Evolutionary conservation across 2,329 filamentous ascomycete genomes (phyloP), one percentile per base, ranked within the genome.

Genomic region (Dactylellina haptotyla): DNA sequence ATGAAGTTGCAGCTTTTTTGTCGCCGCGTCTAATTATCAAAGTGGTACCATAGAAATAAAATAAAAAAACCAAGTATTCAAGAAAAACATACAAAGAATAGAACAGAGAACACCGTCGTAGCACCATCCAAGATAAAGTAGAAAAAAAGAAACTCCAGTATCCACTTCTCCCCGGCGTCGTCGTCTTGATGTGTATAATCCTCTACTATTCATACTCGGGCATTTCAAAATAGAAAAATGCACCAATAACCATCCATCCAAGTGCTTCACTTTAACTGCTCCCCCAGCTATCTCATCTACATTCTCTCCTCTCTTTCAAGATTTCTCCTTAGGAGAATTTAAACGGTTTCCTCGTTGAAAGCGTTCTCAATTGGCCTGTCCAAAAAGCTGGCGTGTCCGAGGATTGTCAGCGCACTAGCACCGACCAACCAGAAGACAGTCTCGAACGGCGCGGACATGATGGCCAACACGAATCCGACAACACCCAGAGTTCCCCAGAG

Each of bases 261-360:
- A 51, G 32, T 32, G n/a, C 53, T 43, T 20, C 58, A 26, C 25
- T 39, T 54, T 34, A 39, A 30, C 34, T 37, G 20, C 10, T 23
- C 18, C 14, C 10, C 50, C 25, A 4, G 1, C 25, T 4, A 9
- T 16, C n/a, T 9, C 18, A 9, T 2, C 14, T 32, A 25, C 30
- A 20, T 46, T 25, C 12, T 18, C 16, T 50, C n/a, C 3, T 37
- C 10, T 39, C 45, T 12, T 16, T 23, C 18, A 14, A 14, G 14
- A 18, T n/a, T n/a, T n/a, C n/a, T n/a, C n/a, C n/a, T n/a, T 20
- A 53, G 18, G 46, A 30, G 14, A 54, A 20, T 34, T 69, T 98
- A 99, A 91, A 99, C 95, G 93, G 95, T 94, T 94, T 99, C 95
- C 93, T 96, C 95, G 87, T 94, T 97, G 97, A 99, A 99, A 97